A percentile compares a stretch with the other conserved stretches of the same genome.
Conservation (phyloP, 371 early-diverging fungal genomes). For the Massospora cicadina region DNA sequence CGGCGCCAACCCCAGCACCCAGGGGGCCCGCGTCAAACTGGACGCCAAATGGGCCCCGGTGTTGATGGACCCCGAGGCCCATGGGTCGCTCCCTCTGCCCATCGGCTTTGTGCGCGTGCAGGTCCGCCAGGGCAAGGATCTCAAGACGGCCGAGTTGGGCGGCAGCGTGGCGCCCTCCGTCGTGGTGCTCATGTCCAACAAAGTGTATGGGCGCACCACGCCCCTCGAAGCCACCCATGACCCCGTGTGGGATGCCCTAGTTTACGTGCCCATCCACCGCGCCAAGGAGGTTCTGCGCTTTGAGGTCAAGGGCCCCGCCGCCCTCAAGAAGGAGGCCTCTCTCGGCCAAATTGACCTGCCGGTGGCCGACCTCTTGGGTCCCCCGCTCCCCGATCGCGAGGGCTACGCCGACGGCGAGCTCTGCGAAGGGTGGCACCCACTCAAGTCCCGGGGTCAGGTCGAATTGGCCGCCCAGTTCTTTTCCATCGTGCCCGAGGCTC, state of each 20-base stretch:
- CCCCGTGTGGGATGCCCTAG: constrained; percentile 81
- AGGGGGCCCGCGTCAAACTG: not conserved
- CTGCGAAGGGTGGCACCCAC: not conserved
- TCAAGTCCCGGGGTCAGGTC: constrained; percentile 1
- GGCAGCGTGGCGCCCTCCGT: constrained; percentile 73
- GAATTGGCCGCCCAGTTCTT: not conserved
- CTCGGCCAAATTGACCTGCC: constrained; percentile 34
- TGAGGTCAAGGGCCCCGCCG: constrained; percentile 60
- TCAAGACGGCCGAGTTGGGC: constrained; percentile 24
- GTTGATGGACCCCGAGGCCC: not conserved
- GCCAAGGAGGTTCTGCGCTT: constrained; percentile 43
- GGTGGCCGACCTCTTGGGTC: constrained; percentile 16
- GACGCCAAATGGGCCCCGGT: constrained; percentile 7
- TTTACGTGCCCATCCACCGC: constrained; percentile 49
- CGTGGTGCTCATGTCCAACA: constrained; percentile 5
- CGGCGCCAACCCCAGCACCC: not conserved
- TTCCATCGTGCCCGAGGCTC: constrained; percentile 1
- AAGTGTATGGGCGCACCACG: constrained; percentile 27
- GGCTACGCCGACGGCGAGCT: constrained; percentile 5
- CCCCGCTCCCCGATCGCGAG: not conserved
- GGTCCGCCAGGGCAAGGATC: not conserved
- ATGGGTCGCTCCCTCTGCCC: not conserved
- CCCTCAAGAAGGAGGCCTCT: constrained; percentile 36
- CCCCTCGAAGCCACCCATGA: constrained; percentile 47
- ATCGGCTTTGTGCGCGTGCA: constrained; percentile 5